Evolutionary conservation across 2,329 filamentous ascomycete species (phyloP), one percentile per base, ranked within the genome.

Genomic region (Coniochaeta hoffmannii): DNA sequence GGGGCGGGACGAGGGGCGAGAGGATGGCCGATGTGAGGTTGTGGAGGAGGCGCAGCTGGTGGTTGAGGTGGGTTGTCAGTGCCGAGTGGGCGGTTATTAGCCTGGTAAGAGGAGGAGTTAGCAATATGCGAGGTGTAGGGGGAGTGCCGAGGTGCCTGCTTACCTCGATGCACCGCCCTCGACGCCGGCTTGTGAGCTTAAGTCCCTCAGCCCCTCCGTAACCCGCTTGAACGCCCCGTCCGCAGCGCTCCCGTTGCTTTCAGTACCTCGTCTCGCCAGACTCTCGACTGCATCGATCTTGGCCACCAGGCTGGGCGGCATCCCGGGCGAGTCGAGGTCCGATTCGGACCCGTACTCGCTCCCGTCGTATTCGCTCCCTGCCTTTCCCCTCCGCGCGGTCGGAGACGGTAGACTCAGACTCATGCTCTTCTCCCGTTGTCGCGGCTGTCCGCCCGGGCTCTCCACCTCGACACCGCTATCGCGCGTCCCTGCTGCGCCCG

Each of bases 51-150:
- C 88, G 86, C 52, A 87, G 86, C 71, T 93, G 88, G 68, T 90
- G 85, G 14, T 79, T 78, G 46, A 93, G 75, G 65, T 94, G 87
- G 19, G 87, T 87, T 50, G 88, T 85, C 51, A 91, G 74, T 14
- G 88, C 87, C 28, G 86, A 83, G 68, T 90, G 87, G 32, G 88
- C 85, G 44, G 87, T 90, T 66, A 89, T 88, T 60, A 90, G 74
- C 65, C 87, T 91, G 63, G 28, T n/a, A 35, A n/a, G 22, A 26
- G 24, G 46, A n/a, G n/a, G n/a, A n/a, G 28, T 59, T 51, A 50
- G 53, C 54, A 56, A 54, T 22, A 31, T 17, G 19, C 26, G 1
- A 14, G 11, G 11, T 7, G 52, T 54, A n/a, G 26, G n/a, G 24
- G 55, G 15, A 34, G 15, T 38, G 53, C n/a, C 24, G 17, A 7